Base-by-base conservation (phyloP, 495 filamentous ascomycete genomes). In the Cladorrhinum samala region DNA sequence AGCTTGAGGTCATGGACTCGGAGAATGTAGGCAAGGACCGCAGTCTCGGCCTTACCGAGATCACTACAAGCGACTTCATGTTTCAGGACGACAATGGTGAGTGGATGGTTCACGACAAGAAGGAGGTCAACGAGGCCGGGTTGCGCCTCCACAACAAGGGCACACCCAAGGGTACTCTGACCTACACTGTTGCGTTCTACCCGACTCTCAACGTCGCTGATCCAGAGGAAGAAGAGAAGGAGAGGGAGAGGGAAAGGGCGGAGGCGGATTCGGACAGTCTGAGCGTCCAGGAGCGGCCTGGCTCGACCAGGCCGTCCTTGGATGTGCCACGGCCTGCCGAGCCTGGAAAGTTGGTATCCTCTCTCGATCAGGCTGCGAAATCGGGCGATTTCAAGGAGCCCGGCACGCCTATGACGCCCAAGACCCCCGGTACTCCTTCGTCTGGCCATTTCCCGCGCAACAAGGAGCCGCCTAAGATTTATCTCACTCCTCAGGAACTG, bases 1-100 rank as follows among this genome's bases (percentile, higher is more conserved):
- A 81, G 0, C 70, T 99, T 13, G 93, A 98, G 68, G 89, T 96
- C 54, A 97, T 99, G 93, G 93, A 99, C 59, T 80, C 90, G 49
- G 93, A 99, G 70, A 89, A 81, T 46, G 74, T 95, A 52, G 86
- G 86, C 53, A 89, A 86, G 60, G 93, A 99, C 64, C 84, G 94
- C 30, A 83, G 84, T 18, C 80, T 99, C 23, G 93, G 93, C 25
- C 74, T 82, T 27, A 71, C 87, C 14, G 89, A 96, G 52, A 67
- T 97, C 40, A 75, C 78, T 27, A 82, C 84, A 8, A 76, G 85
- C 3, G 89, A 96, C 50, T 97, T 88, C 62, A 81, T 96, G 56
- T 70, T 71, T 2, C 80, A 92, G 61, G 84, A 79, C 38, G 88
- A 91, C 20, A 78, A 79, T 58, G 93, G 90, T 40, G 88, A 91